Base-by-base conservation (phyloP, 108 stramenopile genomes). In the Pseudonitzschia multistriata region DNA sequence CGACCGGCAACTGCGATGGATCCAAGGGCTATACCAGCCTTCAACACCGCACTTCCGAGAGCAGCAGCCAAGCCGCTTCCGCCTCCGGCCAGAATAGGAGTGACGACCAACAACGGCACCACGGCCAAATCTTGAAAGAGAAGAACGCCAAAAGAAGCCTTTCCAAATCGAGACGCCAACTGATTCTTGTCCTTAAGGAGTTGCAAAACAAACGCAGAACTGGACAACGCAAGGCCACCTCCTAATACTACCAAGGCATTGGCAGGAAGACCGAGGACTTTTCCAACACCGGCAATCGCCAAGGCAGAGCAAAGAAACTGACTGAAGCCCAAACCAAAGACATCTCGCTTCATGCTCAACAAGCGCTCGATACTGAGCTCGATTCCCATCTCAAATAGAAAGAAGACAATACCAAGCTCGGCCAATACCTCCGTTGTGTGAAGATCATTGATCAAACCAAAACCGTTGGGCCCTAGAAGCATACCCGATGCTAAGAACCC, bases 351-450 rank as follows among this genome's bases (percentile, higher is more conserved):
- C 96, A 97, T 95, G 49, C 83, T 79, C 52, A 85, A 68, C 37
- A 96, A 72, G 21, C 92, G 80, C 42, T 92, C 93, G 63, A 96
- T 64, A 66, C 91, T 92, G 0, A 98, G 77, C 72, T 98, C 96
- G 40, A 98, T 87, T 31, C 97, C 97, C 97, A 98, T 98, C 74
- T 98, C 97, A 70, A 98, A 98, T 2, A 98, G 77, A 74, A 98
- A 98, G 72, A 98, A 97, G 40, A 96, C 96, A 37, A 98, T 97
- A 22, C 97, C 97, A 66, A 97, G 81, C 69, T 98, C 96, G 1
- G 93, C 96, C 67, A 97, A 70, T 22, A 74, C 81, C 60, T 92
- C 88, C 11, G 90, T 89, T 11, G 85, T 87, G 65, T 91, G 90
- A 57, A 93, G 81, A 19, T 85, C 92, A 33, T 66, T 68, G 68